Evolutionary conservation across 345 rosid genomes (phyloP), one percentile per base, ranked within the genome.

Genomic region (Draba incana): DNA sequence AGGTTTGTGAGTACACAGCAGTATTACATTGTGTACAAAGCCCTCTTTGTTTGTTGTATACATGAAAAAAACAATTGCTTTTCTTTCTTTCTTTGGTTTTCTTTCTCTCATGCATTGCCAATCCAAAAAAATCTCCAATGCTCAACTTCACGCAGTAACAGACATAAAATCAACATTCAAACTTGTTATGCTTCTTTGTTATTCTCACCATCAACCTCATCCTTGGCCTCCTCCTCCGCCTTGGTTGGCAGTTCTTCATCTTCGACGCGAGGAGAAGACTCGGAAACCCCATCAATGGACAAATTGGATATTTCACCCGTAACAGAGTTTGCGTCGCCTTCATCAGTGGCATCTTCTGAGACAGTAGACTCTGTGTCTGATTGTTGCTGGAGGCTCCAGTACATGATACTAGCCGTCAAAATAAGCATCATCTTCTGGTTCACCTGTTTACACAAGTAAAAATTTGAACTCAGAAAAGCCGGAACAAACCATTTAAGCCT

Each of bases 391-490:
- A 94, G 81, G 82, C 97, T 88, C 99, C 96, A 91, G 72, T 83
- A 91, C 99, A 91, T 91, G 66, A 94, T 91, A 76, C 96, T 89
- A 16, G 99, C 97, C 0, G 96, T 75, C 81, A 91, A 76, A 37
- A 80, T 87, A 37, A 94, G 98, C 71, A 91, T 87, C 98, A 94
- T 94, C 85, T 94, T 94, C 83, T 81, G 96, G 86, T 91, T 94
- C 58, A 89, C 97, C 97, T 93, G 86, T 74, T 49, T 28, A 59
- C 49, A 44, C 42, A 52, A 58, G 42, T 11, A 50, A 31, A 33
- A 23, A 33, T 3, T 13, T n/a, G n/a, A 14, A 73, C 24, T 51
- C 54, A 52, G 31, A 35, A 8, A 65, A 15, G n/a, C 33, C 8
- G 8, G 6, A 1, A 11, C 31, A 58, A 45, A 44, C 5, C 11